Base-by-base conservation (phyloP, 1,284 basidiomycete genomes). In the Ganoderma lingzhi region DNA sequence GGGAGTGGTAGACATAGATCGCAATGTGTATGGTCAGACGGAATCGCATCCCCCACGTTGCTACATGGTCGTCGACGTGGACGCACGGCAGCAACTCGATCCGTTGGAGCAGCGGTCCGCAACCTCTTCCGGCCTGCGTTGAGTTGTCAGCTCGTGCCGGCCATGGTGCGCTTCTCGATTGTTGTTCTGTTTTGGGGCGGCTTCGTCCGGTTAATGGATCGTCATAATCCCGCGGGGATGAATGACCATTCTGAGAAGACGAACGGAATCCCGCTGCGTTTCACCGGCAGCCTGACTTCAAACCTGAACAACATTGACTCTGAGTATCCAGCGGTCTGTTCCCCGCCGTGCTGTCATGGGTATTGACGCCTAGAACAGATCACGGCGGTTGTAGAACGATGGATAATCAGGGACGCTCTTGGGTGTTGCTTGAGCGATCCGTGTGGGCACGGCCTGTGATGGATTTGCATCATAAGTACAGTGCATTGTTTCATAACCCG, bases 1-100 rank as follows among this genome's bases (percentile, higher is more conserved):
- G 65, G 69, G 45, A 59, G 58, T 58, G 61, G 67, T 66, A 71
- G 60, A 59, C 62, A 63, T 71, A 73, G 72, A 69, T 67, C 67
- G 72, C 44, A 63, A 45, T 65, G 53, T 71, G 67, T 61, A 62
- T 56, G 63, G 64, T 61, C 56, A 37, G 66, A 63, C 42, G 60
- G 14, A 71, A 65, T 67, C 41, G 32, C 65, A 68, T 53, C 56
- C 67, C 55, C 62, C 55, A 39, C 55, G 30, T 37, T 58, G 39
- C 39, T 61, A 61, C 23, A 10, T 44, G 23, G 23, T 17, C 37
- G 32, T 37, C 32, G 32, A 23, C 15, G 19, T n/a, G 48, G 10
- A 51, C 48, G 48, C 44, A 63, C 14, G 62, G 48, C 23, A 44
- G 19, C 12, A 19, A 23, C 35, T 17, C 62, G 39, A 32, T 17